phyloP scores from a whole-genome alignment of 345 rosid genomes.

The Pistacia atlantica region DNA sequence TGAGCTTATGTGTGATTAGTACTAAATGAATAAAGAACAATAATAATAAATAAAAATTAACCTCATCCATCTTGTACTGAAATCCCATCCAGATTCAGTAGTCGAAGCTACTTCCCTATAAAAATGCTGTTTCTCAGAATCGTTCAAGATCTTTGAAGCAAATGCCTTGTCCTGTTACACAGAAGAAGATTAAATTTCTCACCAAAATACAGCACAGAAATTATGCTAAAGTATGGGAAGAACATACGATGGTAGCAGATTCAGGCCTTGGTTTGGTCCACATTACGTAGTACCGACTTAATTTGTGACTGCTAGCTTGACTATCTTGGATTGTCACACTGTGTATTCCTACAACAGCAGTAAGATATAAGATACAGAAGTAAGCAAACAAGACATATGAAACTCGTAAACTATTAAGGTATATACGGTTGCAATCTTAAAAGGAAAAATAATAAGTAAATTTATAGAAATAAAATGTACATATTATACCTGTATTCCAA shows the following conservation, averaged over 20 bases:
- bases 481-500: slow-evolving; percentile 68
- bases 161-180: slow-evolving; percentile 57
- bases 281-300: slow-evolving; percentile 84
- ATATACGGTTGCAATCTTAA: background rate
- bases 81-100: slow-evolving; percentile 97
- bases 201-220: background rate
- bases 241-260: slow-evolving; percentile 54
- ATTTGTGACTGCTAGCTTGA: slow-evolving; percentile 44
- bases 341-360: slow-evolving; percentile 57
- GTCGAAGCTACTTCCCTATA: slow-evolving; percentile 74
- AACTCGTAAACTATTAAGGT: background rate
- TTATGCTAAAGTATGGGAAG: slow-evolving; percentile 15
- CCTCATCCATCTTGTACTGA: slow-evolving; percentile 98
- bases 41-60: slow-evolving; percentile 8
- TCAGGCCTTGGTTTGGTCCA: slow-evolving; percentile 96
- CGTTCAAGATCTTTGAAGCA: slow-evolving; percentile 54
- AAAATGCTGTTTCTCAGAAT: slow-evolving; percentile 59
- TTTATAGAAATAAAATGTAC: background rate
- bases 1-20: background rate
- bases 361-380: background rate
- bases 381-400: background rate
- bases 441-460: background rate
- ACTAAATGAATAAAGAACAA: background rate
- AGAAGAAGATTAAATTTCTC: background rate
- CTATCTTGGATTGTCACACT: slow-evolving; percentile 54